Percentiles rank a stretch among this genome's conserved stretches.
These are phyloP conservation scores for Kluyveromyces sp. DNA, from an alignment of 1,139 yeast species.

Conservation along the genomic window DNA sequence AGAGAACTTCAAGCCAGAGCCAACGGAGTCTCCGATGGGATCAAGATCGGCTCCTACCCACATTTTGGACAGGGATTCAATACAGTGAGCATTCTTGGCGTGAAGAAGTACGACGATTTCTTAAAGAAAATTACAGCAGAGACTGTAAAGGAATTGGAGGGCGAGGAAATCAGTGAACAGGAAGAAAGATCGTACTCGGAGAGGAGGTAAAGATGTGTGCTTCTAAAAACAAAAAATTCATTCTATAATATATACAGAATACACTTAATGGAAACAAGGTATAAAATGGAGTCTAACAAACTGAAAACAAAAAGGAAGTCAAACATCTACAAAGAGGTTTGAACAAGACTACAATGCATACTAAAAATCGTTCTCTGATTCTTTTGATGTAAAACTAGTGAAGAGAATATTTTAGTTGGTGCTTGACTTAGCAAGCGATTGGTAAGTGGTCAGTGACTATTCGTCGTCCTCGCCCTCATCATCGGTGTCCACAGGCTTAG, in stretches of 20 bases:
- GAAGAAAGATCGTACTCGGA: constrained; percentile 43
- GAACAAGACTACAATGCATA: too few species aligned
- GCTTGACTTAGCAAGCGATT: too few species aligned
- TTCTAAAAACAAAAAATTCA: background rate
- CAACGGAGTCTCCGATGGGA: constrained; percentile 32
- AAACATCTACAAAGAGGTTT: too few species aligned
- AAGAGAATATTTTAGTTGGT: background rate
- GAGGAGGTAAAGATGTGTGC: constrained; percentile 8
- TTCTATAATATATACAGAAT: background rate
- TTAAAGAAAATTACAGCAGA: constrained; percentile 43
- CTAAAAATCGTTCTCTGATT: too few species aligned
- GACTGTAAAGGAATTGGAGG: constrained; percentile 42
- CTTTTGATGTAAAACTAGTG: too few species aligned
- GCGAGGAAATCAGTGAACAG: constrained; percentile 47
- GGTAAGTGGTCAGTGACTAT: too few species aligned
- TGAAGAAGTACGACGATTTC: constrained; percentile 33
- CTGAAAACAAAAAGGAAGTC: background rate
- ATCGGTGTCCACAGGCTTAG: constrained; percentile 87
- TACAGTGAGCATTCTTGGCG: constrained; percentile 69
- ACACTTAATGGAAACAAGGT: background rate
- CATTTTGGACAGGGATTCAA: constrained; percentile 57
- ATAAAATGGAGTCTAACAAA: background rate
- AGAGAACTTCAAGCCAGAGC: constrained; percentile 45
- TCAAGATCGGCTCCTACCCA: constrained; percentile 81
- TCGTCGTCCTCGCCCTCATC: constrained; percentile 60